Evolutionary conservation across 1,139 yeast genomes (phyloP), one percentile per base, ranked within the genome.

Genomic region (Wickerhamomyces sp.): DNA sequence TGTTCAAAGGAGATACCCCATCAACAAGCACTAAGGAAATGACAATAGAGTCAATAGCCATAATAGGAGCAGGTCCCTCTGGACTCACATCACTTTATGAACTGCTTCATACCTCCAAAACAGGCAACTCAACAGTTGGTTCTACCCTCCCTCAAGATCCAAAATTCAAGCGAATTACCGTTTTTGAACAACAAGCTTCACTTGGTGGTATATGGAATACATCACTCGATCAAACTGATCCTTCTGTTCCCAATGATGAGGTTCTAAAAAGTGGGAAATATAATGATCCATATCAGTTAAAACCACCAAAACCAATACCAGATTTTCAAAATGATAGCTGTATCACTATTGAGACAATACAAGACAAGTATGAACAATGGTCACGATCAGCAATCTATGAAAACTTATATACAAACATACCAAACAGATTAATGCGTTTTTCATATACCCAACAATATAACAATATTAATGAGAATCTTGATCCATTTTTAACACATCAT

Each of bases 391-490:
- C 36, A 3, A 39, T 34, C 2, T 39, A 43, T 27, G 27, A 43
- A 4, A 15, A 69, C 38, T 63, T 79, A 43, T 80, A 75, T 53
- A 74, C 83, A n/a, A 79, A 79, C 55, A 76, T 78, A 30, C 79
- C 77, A 13, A 31, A 18, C 5, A 18, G 23, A 18, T 18, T 18
- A 5, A 18, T 18, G 23, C 23, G 51, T 54, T 75, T 67, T 51
- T 65, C 74, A 2, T 65, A 65, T 31, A 32, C 37, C 13, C 43
- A 55, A 29, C 10, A 23, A 27, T 7, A 8, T 39, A 34, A 18
- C 26, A 23, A 11, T 15, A 32, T 7, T 5, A 18, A 18, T 18
- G 23, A 18, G 5, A 23, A 31, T n/a, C 36, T 66, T 46, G 30
- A 31, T 13, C 45, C 47, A 32, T 78, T 73, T 49, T 73, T 79